Evolutionary conservation across 2,329 filamentous ascomycete genomes (phyloP).

Genomic region (Xylariales sp.): DNA sequence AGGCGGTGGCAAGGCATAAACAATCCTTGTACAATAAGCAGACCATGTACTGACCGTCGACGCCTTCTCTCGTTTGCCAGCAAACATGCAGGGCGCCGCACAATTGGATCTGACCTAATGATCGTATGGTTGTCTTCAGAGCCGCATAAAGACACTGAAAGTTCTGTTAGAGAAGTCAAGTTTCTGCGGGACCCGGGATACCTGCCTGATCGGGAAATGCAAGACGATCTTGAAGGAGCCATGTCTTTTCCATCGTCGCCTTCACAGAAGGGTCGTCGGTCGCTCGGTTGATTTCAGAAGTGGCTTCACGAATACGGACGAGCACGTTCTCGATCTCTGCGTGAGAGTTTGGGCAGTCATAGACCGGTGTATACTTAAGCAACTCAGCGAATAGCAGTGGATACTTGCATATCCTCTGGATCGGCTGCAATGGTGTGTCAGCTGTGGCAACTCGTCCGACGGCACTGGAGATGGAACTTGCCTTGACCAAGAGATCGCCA

Average conservation of each 20-base stretch:
- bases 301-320: slow-evolving; percentile 66
- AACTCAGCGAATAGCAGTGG: slow-evolving; percentile 82
- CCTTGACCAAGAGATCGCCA: slow-evolving; percentile 86
- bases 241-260: slow-evolving; percentile 71
- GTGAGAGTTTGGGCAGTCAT: slow-evolving; percentile 79
- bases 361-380: slow-evolving; percentile 74
- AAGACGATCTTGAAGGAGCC: slow-evolving; percentile 78
- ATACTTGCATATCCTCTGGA: slow-evolving; percentile 89
- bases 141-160: neutral
- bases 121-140: slow-evolving; percentile 64
- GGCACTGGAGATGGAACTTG: too few species aligned
- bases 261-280: slow-evolving; percentile 70
- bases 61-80: slow-evolving; percentile 66
- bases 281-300: slow-evolving; percentile 77
- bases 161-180: neutral
- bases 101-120: slow-evolving; percentile 73
- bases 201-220: slow-evolving; percentile 67
- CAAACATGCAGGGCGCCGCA: slow-evolving; percentile 81
- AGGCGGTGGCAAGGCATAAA: slow-evolving; percentile 67
- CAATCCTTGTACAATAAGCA: slow-evolving; percentile 79
- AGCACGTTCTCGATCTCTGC: slow-evolving; percentile 73
- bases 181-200: slow-evolving; percentile 3
- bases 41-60: slow-evolving; percentile 77
- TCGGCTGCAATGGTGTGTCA: too few species aligned
- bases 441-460: too few species aligned